Evolutionary conservation across 2,329 filamentous ascomycete species (phyloP).

Genomic region (Sodiomyces alkalinus): DNA sequence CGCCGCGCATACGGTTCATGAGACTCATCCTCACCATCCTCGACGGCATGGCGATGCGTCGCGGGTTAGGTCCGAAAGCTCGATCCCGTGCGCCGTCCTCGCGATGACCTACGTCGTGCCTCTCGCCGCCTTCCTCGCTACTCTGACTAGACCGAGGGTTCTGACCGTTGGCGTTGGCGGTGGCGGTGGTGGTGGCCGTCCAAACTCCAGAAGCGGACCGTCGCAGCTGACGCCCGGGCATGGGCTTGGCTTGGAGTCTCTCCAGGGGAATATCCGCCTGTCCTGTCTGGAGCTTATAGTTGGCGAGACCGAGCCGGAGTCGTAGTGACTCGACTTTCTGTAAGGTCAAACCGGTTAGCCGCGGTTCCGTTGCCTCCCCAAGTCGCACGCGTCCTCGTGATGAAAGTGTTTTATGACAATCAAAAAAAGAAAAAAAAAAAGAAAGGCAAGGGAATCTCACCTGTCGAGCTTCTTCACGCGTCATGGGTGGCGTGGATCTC

Average conservation of each 20-base stretch:
- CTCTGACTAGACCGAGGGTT: too few species aligned
- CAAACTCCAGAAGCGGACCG: slow-evolving; percentile 6
- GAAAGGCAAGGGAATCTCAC: too few species aligned
- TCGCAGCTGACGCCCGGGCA: slow-evolving; percentile 7
- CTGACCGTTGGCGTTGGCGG: too few species aligned
- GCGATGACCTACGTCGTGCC: too few species aligned
- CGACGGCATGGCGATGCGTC: too few species aligned
- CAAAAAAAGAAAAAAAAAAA: not conserved
- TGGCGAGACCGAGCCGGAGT: slow-evolving; percentile 54
- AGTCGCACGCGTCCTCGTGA: not conserved
- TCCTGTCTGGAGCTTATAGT: slow-evolving; percentile 61
- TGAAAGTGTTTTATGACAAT: too few species aligned
- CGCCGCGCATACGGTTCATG: too few species aligned
- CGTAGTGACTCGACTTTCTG: slow-evolving; percentile 51
- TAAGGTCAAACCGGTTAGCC: slow-evolving; percentile 4
- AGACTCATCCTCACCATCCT: too few species aligned
- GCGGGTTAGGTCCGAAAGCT: too few species aligned
- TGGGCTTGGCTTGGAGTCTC: slow-evolving; percentile 31
- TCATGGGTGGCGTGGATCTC: slow-evolving; percentile 17
- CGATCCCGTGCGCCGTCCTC: too few species aligned
- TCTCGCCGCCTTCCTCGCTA: too few species aligned
- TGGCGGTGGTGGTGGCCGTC: too few species aligned
- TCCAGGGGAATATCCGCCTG: slow-evolving; percentile 53
- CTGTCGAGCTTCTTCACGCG: slow-evolving; percentile 37
- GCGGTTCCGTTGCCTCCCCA: not conserved